phyloP scores from a whole-genome alignment of 345 rosid species.

The Lenwebbia sp. region DNA sequence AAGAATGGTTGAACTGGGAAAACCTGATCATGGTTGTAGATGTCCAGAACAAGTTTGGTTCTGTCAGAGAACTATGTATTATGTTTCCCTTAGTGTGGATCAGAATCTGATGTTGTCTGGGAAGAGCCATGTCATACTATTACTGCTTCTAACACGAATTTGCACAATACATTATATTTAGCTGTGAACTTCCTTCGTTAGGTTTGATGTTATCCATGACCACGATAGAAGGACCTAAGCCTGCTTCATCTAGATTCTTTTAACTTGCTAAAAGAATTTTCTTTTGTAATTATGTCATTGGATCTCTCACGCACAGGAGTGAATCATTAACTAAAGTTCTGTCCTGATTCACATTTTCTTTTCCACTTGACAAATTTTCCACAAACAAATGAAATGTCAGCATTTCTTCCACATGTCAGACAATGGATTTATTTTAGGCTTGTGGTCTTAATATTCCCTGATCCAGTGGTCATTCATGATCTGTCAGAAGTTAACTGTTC shows the following conservation, averaged over 20 bases:
- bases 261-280: not conserved
- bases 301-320: not conserved
- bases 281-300: not conserved
- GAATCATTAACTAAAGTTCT: not conserved
- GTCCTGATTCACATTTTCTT: not conserved
- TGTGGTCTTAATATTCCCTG: not conserved
- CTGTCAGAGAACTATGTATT: not conserved
- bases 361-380: not conserved
- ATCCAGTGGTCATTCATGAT: not conserved
- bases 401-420: not conserved
- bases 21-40: not conserved
- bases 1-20: not conserved
- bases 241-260: not conserved
- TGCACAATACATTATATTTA: not conserved
- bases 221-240: not conserved
- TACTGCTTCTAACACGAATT: not conserved
- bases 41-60: not conserved
- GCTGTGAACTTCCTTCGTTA: not conserved
- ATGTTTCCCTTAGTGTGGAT: not conserved
- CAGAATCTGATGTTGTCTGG: not conserved
- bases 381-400: not conserved
- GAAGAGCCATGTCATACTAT: not conserved
- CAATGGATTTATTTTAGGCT: not conserved
- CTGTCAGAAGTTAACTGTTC: not conserved
- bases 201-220: not conserved